Percentiles rank a stretch among this genome's conserved stretches.
Evolutionary conservation across 139 green algal genomes (phyloP).

Genomic region (Picochlorum sp.): DNA sequence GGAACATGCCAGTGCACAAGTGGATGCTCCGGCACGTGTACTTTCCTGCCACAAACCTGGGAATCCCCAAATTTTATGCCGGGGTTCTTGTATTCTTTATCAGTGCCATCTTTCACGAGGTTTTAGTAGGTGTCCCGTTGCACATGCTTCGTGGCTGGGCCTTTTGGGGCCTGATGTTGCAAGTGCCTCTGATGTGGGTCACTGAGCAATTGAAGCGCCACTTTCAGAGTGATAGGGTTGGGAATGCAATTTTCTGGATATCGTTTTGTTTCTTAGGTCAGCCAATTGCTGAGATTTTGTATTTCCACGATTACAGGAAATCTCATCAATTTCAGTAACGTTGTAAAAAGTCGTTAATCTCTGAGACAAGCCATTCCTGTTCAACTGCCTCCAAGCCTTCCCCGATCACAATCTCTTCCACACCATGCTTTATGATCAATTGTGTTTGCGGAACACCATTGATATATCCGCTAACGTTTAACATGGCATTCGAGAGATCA

Average conservation of each 20-base stretch:
- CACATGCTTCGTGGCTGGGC: constrained; percentile 72
- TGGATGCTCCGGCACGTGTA: constrained; percentile 92
- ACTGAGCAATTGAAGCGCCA: constrained; percentile 51
- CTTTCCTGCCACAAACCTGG: constrained; percentile 53
- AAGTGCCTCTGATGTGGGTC: constrained; percentile 64
- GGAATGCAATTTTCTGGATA: constrained; percentile 85
- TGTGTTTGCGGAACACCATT: constrained; percentile 38
- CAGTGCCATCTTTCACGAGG: constrained; percentile 71
- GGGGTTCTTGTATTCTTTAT: constrained; percentile 71
- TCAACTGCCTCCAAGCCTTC: constrained; percentile 57
- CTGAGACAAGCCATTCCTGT: constrained; percentile 70
- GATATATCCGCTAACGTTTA: constrained; percentile 25
- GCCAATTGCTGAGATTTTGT: constrained; percentile 73
- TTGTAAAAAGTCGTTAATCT: constrained; percentile 64
- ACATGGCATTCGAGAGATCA: constrained; percentile 23
- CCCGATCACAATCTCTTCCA: constrained; percentile 44
- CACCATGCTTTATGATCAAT: constrained; percentile 26
- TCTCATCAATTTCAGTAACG: constrained; percentile 9
- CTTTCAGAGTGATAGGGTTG: constrained; percentile 38
- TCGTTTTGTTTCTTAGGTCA: constrained; percentile 89
- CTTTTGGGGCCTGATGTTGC: constrained; percentile 73
- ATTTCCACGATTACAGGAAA: constrained; percentile 70
- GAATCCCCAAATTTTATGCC: constrained; percentile 32
- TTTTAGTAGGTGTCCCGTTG: constrained; percentile 79
- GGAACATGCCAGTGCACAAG: constrained; percentile 92